A percentile compares a stretch with the other conserved stretches of the same genome.
These are phyloP conservation scores for Gnetum montanum DNA, from an alignment of 75 land plant species.

Conservation along the genomic window DNA sequence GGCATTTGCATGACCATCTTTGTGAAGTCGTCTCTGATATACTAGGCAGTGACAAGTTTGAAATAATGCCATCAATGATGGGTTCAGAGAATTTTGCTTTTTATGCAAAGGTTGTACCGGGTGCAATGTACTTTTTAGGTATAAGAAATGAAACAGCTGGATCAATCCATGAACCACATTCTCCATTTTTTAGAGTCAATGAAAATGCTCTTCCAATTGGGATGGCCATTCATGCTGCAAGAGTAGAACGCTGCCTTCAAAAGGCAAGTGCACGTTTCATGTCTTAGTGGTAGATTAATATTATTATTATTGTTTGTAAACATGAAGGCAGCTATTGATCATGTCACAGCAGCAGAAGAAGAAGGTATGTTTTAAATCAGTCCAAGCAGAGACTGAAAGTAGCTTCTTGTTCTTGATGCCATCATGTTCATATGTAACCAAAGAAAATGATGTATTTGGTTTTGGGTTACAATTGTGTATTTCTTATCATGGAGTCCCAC, in stretches of 20 bases:
- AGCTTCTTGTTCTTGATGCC: too few species aligned
- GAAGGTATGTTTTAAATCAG: too few species aligned
- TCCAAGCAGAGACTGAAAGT: too few species aligned
- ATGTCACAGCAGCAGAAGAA: too few species aligned
- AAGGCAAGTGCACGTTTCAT: slow-evolving; percentile 3
- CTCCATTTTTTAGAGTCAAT: slow-evolving; percentile 40
- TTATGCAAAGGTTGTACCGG: slow-evolving; percentile 53
- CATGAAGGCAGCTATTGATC: too few species aligned
- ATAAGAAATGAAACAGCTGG: slow-evolving; percentile 35
- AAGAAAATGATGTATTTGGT: too few species aligned
- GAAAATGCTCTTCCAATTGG: slow-evolving; percentile 72
- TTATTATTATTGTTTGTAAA: too few species aligned
- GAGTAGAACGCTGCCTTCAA: slow-evolving; percentile 54
- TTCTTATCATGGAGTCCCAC: too few species aligned
- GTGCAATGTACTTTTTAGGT: slow-evolving; percentile 47
- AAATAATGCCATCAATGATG: slow-evolving; percentile 39
- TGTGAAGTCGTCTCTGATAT: slow-evolving; percentile 42
- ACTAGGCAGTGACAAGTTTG: slow-evolving; percentile 31
- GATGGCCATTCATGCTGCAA: slow-evolving; percentile 65
- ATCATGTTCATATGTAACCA: too few species aligned
- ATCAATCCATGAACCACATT: slow-evolving; percentile 27
- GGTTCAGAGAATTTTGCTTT: slow-evolving; percentile 78
- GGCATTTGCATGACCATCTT: slow-evolving; percentile 34
- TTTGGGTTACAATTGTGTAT: too few species aligned
- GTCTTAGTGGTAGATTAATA: too few species aligned